Conservation (phyloP, 2,329 filamentous ascomycete genomes). For the Exophiala viscosa region DNA sequence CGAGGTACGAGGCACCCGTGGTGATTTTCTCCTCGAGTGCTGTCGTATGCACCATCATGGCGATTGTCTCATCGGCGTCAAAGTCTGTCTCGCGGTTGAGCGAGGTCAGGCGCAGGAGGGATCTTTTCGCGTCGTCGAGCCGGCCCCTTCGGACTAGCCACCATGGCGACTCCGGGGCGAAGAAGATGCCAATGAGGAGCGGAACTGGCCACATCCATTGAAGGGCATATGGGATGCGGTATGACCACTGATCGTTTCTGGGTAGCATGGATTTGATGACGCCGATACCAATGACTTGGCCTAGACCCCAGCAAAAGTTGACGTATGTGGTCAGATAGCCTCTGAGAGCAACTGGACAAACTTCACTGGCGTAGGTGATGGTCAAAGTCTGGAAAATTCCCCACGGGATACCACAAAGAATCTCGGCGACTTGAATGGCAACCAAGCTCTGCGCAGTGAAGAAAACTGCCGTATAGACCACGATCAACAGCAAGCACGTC, state of each 20-base stretch:
- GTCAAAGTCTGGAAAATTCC: slow-evolving; percentile 50
- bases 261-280: slow-evolving; percentile 49
- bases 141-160: slow-evolving; percentile 48
- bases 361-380: slow-evolving; percentile 47
- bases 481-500: slow-evolving; percentile 44
- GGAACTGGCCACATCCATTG: slow-evolving; percentile 54
- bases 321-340: slow-evolving; percentile 47
- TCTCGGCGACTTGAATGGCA: slow-evolving; percentile 48
- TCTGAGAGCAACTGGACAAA: slow-evolving; percentile 45
- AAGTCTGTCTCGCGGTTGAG: slow-evolving; percentile 60
- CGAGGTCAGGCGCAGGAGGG: slow-evolving; percentile 45
- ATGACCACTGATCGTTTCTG: slow-evolving; percentile 49
- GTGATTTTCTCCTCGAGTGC: slow-evolving; percentile 74
- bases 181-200: slow-evolving; percentile 44
- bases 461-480: slow-evolving; percentile 49
- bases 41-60: slow-evolving; percentile 91
- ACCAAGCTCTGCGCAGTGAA: slow-evolving; percentile 50
- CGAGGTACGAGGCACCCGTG: slow-evolving; percentile 66
- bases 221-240: slow-evolving; percentile 50
- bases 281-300: slow-evolving; percentile 50
- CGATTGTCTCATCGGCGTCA: slow-evolving; percentile 76
- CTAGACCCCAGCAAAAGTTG: slow-evolving; percentile 37
- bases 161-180: slow-evolving; percentile 52
- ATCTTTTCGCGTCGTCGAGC: slow-evolving; percentile 45
- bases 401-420: slow-evolving; percentile 50